These are phyloP conservation scores for Aspergillus heteromorphus DNA, from an alignment of 495 filamentous ascomycete genomes.

Conservation along the genomic window DNA sequence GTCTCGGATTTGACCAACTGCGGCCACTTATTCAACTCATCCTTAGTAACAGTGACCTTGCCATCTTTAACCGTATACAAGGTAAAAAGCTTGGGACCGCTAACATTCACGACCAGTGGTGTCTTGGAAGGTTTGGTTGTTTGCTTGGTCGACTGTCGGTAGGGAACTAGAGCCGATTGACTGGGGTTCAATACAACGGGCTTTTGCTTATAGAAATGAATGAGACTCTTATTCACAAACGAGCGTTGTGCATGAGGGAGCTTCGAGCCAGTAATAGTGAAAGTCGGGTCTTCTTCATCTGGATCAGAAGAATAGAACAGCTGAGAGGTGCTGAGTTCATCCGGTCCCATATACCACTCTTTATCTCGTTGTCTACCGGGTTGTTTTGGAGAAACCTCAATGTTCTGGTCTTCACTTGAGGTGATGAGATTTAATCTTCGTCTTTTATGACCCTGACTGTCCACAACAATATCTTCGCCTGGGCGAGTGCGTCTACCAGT, in stretches of 20 bases:
- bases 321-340: conserved; percentile 9
- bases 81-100: conserved; percentile 17
- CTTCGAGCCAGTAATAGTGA: conserved; percentile 14
- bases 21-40: conserved; percentile 19
- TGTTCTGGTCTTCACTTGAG: background rate
- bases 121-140: background rate
- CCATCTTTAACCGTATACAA: conserved; percentile 20
- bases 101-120: background rate
- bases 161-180: conserved; percentile 23
- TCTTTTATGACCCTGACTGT: conserved; percentile 39
- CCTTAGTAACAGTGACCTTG: conserved; percentile 20
- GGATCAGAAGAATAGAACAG: conserved; percentile 21
- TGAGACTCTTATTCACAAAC: conserved; percentile 23
- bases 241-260: conserved; percentile 18
- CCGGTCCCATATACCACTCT: conserved; percentile 30
- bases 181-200: conserved; percentile 12
- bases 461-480: conserved; percentile 26
- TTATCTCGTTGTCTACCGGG: background rate
- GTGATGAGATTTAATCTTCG: conserved; percentile 22
- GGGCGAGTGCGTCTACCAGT: conserved; percentile 5
- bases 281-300: conserved; percentile 13
- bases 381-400: background rate
- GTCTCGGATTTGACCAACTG: conserved; percentile 4
- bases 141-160: conserved; percentile 4
- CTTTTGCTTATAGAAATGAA: conserved; percentile 19